Percentiles rank a stretch among this genome's conserved stretches.
These are phyloP conservation scores for Lycium ferocissimum DNA, from an alignment of 257 asterid species.

Conservation along the genomic window DNA sequence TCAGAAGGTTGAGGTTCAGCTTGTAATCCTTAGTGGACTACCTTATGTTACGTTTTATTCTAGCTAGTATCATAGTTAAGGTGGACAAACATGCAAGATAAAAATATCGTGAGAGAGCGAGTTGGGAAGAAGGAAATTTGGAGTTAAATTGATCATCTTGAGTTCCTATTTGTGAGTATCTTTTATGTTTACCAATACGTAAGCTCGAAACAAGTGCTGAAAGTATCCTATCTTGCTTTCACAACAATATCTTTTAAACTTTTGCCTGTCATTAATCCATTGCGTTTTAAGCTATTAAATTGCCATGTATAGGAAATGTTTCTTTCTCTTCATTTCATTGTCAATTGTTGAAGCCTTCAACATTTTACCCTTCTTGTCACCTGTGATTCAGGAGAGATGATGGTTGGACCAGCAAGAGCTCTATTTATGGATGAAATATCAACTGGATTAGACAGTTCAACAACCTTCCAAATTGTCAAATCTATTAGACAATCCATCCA, in stretches of 20 bases:
- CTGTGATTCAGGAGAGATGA: constrained; percentile 71
- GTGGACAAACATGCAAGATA: too few relatives aligned
- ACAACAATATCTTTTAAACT: neutral
- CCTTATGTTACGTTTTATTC: too few relatives aligned
- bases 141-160: too few relatives aligned
- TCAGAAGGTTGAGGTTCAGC: too few relatives aligned
- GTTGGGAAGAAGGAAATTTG: too few relatives aligned
- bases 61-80: too few relatives aligned
- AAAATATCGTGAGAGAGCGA: too few relatives aligned
- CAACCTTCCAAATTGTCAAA: constrained; percentile 85
- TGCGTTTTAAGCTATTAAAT: neutral
- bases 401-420: constrained; percentile 90
- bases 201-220: neutral
- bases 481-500: constrained; percentile 78
- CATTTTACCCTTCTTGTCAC: neutral
- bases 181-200: neutral
- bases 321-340: neutral
- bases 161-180: too few relatives aligned
- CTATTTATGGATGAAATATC: constrained; percentile 97
- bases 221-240: neutral
- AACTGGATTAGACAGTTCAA: constrained; percentile 89
- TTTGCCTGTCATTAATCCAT: too few relatives aligned
- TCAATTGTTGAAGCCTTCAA: neutral
- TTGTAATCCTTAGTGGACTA: too few relatives aligned
- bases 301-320: neutral